Conservation (phyloP, 2,329 filamentous ascomycete genomes). For the Cytospora piceicola region DNA sequence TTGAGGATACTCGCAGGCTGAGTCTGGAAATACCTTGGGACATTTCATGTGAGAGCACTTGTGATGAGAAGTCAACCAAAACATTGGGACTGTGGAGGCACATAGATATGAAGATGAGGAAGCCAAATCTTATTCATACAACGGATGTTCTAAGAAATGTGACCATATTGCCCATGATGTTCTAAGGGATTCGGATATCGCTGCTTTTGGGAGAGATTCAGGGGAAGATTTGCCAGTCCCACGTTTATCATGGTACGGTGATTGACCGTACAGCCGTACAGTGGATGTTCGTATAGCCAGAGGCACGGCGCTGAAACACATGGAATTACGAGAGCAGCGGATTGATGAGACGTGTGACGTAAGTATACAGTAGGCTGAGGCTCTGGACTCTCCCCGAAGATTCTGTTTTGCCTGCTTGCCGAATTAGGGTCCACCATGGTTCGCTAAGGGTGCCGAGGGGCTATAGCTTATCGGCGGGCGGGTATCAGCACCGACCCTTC, state of each 20-base stretch:
- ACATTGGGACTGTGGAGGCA: not conserved
- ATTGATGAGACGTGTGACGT: not conserved
- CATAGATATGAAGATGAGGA: too few relatives aligned
- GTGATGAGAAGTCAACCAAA: not conserved
- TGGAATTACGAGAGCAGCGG: not conserved
- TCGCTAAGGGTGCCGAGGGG: slow-evolving; percentile 14
- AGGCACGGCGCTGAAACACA: not conserved
- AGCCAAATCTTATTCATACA: too few relatives aligned
- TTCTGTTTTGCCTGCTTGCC: not conserved
- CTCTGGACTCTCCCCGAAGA: not conserved
- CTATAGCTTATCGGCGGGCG: slow-evolving; percentile 12
- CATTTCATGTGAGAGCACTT: not conserved
- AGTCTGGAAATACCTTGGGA: not conserved
- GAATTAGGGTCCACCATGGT: not conserved
- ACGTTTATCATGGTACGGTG: too few relatives aligned
- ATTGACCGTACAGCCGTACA: too few relatives aligned
- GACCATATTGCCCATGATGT: not conserved
- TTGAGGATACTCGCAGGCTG: not conserved
- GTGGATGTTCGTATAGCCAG: too few relatives aligned
- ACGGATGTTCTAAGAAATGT: too few relatives aligned
- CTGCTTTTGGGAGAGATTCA: not conserved
- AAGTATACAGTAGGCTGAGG: not conserved
- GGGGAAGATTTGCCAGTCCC: not conserved
- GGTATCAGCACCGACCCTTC: slow-evolving; percentile 12
- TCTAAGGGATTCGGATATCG: not conserved